Percentiles rank a stretch among this genome's conserved stretches.
These are phyloP conservation scores for Vigna trinervia DNA, from an alignment of 306 rosid genomes.

Conservation along the genomic window DNA sequence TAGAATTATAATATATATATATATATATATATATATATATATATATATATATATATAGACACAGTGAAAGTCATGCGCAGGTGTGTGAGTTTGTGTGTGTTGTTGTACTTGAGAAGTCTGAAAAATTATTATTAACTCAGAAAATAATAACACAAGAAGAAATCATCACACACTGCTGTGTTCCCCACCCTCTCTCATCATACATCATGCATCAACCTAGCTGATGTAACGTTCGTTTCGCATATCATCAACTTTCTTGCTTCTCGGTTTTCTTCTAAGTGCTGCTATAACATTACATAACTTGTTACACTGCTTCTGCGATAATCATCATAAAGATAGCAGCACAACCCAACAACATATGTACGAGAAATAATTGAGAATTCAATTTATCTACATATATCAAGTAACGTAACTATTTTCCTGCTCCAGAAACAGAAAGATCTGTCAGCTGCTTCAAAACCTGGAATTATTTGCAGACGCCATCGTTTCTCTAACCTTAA, in stretches of 20 bases:
- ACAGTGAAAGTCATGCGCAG: conserved; percentile 49
- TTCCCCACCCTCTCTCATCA: conserved; percentile 59
- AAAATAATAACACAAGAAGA: conserved; percentile 21
- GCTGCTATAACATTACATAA: conserved; percentile 24
- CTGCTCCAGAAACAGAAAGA: conserved; percentile 22
- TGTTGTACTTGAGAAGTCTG: conserved; percentile 54
- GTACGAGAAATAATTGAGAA: conserved; percentile 21
- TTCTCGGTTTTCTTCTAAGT: conserved; percentile 18
- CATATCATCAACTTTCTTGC: conserved; percentile 43
- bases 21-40: conserved; percentile 22
- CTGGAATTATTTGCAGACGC: conserved; percentile 23
- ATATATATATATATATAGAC: conserved; percentile 19
- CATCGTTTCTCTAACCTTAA: conserved; percentile 30
- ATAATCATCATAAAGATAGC: not conserved
- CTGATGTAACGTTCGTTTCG: conserved; percentile 51
- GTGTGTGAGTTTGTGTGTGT: conserved; percentile 4
- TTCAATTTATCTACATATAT: conserved; percentile 2
- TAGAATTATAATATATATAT: conserved; percentile 48
- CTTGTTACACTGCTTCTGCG: not conserved
- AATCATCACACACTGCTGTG: conserved; percentile 50
- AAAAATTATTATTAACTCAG: not conserved
- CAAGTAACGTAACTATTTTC: conserved; percentile 3
- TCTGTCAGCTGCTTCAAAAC: conserved; percentile 13
- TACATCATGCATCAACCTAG: conserved; percentile 34
- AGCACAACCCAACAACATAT: not conserved